Evolutionary conservation across 108 stramenopile species (phyloP).

Genomic region (Discostella stelligeroides): DNA sequence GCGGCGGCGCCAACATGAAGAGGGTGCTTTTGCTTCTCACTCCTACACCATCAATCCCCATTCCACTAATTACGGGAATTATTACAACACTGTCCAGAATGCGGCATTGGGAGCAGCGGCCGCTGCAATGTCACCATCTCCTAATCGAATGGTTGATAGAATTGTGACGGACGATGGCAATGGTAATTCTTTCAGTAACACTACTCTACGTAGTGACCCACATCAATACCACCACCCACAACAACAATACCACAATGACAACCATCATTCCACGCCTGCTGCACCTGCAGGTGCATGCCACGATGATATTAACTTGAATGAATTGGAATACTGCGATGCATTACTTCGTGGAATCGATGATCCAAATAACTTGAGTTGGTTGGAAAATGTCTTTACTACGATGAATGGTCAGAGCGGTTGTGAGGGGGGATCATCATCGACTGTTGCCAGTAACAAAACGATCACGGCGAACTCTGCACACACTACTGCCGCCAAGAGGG

Average conservation of each 20-base stretch:
- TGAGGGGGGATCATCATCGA: neutral
- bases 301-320: neutral
- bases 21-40: too few relatives aligned
- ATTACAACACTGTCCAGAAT: neutral
- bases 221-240: neutral
- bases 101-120: neutral
- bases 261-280: neutral
- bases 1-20: neutral
- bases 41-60: neutral
- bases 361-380: neutral
- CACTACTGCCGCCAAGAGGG: neutral
- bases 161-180: too few relatives aligned
- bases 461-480: neutral
- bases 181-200: too few relatives aligned
- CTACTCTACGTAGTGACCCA: too few relatives aligned
- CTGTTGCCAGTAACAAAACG: neutral
- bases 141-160: too few relatives aligned
- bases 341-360: slow-evolving; percentile 2
- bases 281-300: neutral
- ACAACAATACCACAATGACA: neutral
- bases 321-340: slow-evolving; percentile 17
- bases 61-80: neutral
- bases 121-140: too few relatives aligned
- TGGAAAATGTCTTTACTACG: neutral
- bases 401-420: neutral